A percentile compares a stretch with the other conserved stretches of the same genome.
Conservation (phyloP, 306 rosid genomes). For the Quercus alba region DNA sequence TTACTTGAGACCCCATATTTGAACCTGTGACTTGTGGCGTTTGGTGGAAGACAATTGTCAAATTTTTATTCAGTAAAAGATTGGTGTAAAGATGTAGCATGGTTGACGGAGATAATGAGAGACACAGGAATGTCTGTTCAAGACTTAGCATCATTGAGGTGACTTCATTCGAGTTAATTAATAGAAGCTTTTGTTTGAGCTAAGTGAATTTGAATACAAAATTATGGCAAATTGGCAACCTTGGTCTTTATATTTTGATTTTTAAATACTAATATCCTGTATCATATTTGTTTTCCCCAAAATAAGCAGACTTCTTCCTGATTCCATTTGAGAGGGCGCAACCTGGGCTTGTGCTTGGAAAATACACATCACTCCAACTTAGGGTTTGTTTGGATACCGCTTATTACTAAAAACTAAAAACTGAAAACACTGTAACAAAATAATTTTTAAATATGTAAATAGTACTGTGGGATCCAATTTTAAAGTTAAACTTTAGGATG, state of each 20-base stretch:
- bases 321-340: too few relatives aligned
- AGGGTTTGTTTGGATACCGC: too few relatives aligned
- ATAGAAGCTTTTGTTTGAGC: neutral
- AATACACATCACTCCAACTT: too few relatives aligned
- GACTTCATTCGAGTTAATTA: conserved; percentile 17
- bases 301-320: too few relatives aligned
- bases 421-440: too few relatives aligned
- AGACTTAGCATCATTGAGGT: conserved; percentile 50
- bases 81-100: conserved; percentile 79
- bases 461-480: too few relatives aligned
- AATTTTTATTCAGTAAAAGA: conserved; percentile 65
- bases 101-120: conserved; percentile 79
- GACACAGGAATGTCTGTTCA: conserved; percentile 52
- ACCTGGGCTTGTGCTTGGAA: too few relatives aligned
- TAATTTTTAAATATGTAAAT: too few relatives aligned
- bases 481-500: too few relatives aligned
- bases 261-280: neutral
- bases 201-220: neutral
- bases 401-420: too few relatives aligned
- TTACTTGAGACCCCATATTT: too few relatives aligned
- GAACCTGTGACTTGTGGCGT: too few relatives aligned
- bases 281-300: neutral
- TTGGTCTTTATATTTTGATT: conserved; percentile 23
- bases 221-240: conserved; percentile 28
- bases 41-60: conserved; percentile 35